A percentile compares a stretch with the other conserved stretches of the same genome.
Conservation (phyloP, 176 grass and related monocot genomes). For the Areca catechu region DNA sequence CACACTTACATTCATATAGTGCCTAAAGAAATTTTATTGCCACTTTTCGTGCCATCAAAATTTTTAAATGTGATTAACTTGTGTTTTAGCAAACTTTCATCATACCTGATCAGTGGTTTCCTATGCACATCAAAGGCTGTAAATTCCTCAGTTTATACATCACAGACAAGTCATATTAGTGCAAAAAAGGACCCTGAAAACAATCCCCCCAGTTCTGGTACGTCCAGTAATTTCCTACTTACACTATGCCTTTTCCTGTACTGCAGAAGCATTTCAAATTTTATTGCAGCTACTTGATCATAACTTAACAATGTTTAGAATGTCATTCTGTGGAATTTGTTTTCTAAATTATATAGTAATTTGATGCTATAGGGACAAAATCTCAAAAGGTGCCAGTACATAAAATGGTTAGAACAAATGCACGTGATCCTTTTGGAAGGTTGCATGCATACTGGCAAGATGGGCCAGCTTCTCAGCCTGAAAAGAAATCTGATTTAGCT, state of each 20-base stretch:
- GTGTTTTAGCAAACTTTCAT: too few species aligned
- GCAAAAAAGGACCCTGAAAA: constrained; percentile 35
- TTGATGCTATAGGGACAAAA: constrained; percentile 37
- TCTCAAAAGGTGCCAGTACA: constrained; percentile 68
- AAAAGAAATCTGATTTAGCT: constrained; percentile 78
- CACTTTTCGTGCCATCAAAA: too few species aligned
- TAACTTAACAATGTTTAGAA: too few species aligned
- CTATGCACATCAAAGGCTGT: constrained; percentile 38
- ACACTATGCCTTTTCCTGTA: too few species aligned
- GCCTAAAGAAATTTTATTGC: too few species aligned
- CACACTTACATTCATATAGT: too few species aligned
- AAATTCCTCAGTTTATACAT: constrained; percentile 13
- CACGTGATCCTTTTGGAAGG: constrained; percentile 74
- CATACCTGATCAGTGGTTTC: constrained; percentile 10
- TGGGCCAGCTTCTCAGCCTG: constrained; percentile 48
- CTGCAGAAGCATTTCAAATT: too few species aligned
- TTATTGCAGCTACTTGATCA: too few species aligned
- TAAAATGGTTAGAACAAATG: constrained; percentile 93
- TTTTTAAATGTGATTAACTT: too few species aligned
- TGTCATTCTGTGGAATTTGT: not conserved
- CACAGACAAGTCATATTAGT: constrained; percentile 29
- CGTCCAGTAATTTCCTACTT: not conserved
- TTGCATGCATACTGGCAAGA: constrained; percentile 76
- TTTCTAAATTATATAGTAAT: not conserved
- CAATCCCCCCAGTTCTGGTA: constrained; percentile 42